Evolutionary conservation across 2,329 filamentous ascomycete genomes (phyloP), one percentile per base, ranked within the genome.

Genomic region (Fusarium euwallaceae): DNA sequence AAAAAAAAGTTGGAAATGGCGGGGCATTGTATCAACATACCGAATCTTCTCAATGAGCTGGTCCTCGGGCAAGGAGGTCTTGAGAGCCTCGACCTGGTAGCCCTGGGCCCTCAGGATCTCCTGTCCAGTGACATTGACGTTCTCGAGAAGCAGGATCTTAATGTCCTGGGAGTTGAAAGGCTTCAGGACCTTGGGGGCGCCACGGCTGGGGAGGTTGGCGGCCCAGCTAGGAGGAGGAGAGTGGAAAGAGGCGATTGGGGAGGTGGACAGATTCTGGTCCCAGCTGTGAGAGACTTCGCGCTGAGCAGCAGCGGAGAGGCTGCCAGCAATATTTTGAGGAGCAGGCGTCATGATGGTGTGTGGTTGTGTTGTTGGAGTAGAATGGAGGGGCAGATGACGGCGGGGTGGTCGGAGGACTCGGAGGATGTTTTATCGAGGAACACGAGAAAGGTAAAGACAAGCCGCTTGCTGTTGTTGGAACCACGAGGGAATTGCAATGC

Each of bases 1-100:
- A 68, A 70, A 64, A 22, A 66, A 58, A 64, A 66, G 64, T 55
- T 51, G 67, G 66, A 6, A 14, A 70, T 71, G 66, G 72, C 65
- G 76, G 70, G 76, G 71, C 55, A 70, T 66, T 64, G 61, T 10
- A 45, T 29, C 24, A 66, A 83, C 90, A 81, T 81, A 96, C 94
- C 92, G 90, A 81, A 99, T 99, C 89, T 98, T 99, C 86, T 97
- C 93, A 82, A 99, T 97, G 79, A 99, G 90, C 85, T 98, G 89
- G 78, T 97, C 95, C 82, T 99, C 97, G 0, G 95, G 92, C 66
- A 99, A 86, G 37, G 95, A 98, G 74, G 91, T 92, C 87, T 98
- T 99, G 75, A 96, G 86, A 60, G 92, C 90, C 85, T 99, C 97
- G 37, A 99, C 97, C 84, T 99, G 97, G 83, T 99, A 99, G 69